Evolutionary conservation across 306 rosid genomes (phyloP), one percentile per base, ranked within the genome.

Genomic region (Cucurbita moschata): DNA sequence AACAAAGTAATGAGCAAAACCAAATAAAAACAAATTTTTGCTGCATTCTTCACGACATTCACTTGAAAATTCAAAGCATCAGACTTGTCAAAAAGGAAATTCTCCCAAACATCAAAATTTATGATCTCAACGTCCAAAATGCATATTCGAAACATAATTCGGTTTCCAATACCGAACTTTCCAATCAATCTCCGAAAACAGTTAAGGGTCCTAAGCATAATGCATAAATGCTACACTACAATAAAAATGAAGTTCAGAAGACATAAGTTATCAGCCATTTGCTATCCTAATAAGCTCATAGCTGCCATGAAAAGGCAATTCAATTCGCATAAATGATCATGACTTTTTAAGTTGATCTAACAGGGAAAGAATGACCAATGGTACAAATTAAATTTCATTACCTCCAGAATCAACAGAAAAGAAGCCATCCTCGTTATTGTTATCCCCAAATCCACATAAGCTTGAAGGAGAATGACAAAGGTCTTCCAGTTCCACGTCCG

Each of bases 351-450:
- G 44, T 68, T 49, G 4, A 68, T 47, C 73, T 7, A 49, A 69
- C 6, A 14, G 59, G 49, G 47, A 42, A 54, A 7, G 26, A 19
- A 76, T 9, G 8, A 40, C 2, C 13, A 18, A 67, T 49, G 9
- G 43, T 26, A 62, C 13, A 40, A 1, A 51, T 37, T 18, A n/a
- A 61, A 54, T 14, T 49, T 21, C 6, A 77, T 72, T 69, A 81
- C 83, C 83, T 75, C 77, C 70, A 74, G 82, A 74, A 79, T 70
- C 63, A 47, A 50, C 69, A 67, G 80, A 65, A 75, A 59, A 75
- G 14, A 65, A 74, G 63, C 68, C 58, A 15, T 72, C 82, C 74
- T 80, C 79, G 12, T 62, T 69, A 74, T 44, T 74, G 13, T 74
- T 55, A 15, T 74, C 76, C 64, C 65, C 78, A 19, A 80, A 52